Percentiles rank a stretch among this genome's conserved stretches.
Conservation (phyloP, 1,284 basidiomycete genomes). For the Xerocomus cyaneibrunnescens region DNA sequence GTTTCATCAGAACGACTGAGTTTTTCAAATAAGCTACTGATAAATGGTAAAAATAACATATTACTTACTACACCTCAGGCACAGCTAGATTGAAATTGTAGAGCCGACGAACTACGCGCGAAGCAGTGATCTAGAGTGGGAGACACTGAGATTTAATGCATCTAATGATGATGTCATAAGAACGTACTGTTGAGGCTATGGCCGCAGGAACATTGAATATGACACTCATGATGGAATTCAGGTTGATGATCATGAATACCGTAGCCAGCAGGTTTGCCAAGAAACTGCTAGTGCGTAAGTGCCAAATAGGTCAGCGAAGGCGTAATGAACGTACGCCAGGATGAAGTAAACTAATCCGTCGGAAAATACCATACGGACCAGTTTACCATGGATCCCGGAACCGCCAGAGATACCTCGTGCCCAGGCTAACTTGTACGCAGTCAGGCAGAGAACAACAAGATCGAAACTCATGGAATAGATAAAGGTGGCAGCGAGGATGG, state of each 20-base stretch:
- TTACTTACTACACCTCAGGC: constrained; percentile 57
- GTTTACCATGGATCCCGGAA: constrained; percentile 20
- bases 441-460: constrained; percentile 43
- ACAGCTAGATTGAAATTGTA: constrained; percentile 55
- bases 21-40: constrained; percentile 3
- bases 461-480: constrained; percentile 52
- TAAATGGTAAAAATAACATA: constrained; percentile 1
- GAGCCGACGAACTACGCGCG: constrained; percentile 66
- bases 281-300: constrained; percentile 22
- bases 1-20: constrained; percentile 32
- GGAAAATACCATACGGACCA: constrained; percentile 35
- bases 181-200: constrained; percentile 42
- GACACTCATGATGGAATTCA: constrained; percentile 37
- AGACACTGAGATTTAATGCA: neutral
- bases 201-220: constrained; percentile 41
- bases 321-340: constrained; percentile 28
- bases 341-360: constrained; percentile 37
- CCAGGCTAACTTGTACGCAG: constrained; percentile 38
- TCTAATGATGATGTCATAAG: neutral
- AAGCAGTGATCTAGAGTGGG: constrained; percentile 59
- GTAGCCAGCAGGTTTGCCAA: constrained; percentile 37
- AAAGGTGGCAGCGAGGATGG: constrained; percentile 42
- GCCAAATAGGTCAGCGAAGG: neutral
- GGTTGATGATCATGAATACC: constrained; percentile 34
- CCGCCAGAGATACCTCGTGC: constrained; percentile 19